These are phyloP conservation scores for Cladosporium sp. DNA, from an alignment of 2,329 filamentous ascomycete genomes.

Conservation along the genomic window DNA sequence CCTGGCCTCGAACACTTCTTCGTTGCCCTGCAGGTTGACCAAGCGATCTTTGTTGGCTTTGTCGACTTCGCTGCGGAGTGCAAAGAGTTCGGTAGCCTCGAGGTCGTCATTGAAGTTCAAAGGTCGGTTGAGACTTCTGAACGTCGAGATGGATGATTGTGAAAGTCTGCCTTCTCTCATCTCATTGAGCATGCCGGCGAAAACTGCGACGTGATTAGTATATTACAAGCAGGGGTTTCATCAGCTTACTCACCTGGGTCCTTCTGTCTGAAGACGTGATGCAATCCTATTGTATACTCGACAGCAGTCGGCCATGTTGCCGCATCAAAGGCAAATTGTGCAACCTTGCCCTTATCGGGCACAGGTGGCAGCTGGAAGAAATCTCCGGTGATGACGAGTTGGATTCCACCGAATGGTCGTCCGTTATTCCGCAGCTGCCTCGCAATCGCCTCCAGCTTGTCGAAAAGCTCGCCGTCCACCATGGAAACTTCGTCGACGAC, in stretches of 20 bases:
- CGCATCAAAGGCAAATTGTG: conserved; percentile 91
- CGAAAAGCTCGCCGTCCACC: conserved; percentile 95
- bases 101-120: conserved; percentile 70
- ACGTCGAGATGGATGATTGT: conserved; percentile 69
- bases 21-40: conserved; percentile 63
- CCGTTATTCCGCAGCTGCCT: conserved; percentile 84
- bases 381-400: conserved; percentile 91
- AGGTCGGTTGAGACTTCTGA: conserved; percentile 67
- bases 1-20: conserved; percentile 64
- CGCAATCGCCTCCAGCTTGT: conserved; percentile 89
- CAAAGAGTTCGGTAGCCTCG: conserved; percentile 87
- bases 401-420: conserved; percentile 90
- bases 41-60: conserved; percentile 75
- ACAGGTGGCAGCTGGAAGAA: conserved; percentile 98
- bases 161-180: conserved; percentile 87
- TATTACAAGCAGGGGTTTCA: no score
- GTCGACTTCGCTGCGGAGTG: conserved; percentile 86
- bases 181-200: conserved; percentile 94
- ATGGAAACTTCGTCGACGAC: conserved; percentile 96
- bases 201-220: conserved; percentile 51
- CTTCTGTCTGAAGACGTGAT: conserved; percentile 93
- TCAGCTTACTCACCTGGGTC: conserved; percentile 58
- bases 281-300: conserved; percentile 91
- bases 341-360: conserved; percentile 67
- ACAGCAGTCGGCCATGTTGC: conserved; percentile 89